Evolutionary conservation across 2,329 filamentous ascomycete species (phyloP), one percentile per base, ranked within the genome.

Genomic region (Diaporthe batatas): DNA sequence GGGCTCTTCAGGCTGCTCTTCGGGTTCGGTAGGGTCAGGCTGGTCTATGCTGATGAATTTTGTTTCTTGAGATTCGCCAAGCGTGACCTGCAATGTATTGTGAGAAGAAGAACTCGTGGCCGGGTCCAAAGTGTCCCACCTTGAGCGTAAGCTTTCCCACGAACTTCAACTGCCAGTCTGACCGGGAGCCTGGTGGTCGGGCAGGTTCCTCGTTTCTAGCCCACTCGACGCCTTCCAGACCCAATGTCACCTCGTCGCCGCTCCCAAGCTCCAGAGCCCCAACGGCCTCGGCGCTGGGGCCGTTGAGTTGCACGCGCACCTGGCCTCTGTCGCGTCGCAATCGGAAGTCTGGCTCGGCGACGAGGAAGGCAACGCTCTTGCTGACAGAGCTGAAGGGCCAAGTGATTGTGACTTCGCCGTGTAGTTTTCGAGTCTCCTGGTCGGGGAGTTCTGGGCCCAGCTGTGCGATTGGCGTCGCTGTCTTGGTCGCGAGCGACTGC

Each of bases 381-480:
- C 89, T 92, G 34, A 94, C 90, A 29, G 92, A 93, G 76, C 93
- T 98, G 82, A 94, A 98, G 0, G 96, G 96, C 95, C 96, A 98
- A 72, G 94, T 91, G 47, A 98, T 90, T 11, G 94, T 96, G 29
- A 98, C 90, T 21, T 93, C 86, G 51, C 93, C 95, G 72, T 90
- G 88, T 42, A 98, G 82, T 16, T 85, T 83, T 74, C 83, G 83
- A 7, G 82, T 80, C 2, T 78, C 72, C 32, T 81, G 80, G 16
- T 86, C 80, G 18, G 81, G 71, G 7, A 90, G 77, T 11, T 85
- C 82, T 7, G 90, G 89, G 44, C 77, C 80, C 44, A 92, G 84
- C 74, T 89, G 83, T 10, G 90, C 85, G 76, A 92, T 91, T 23
- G 89, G 83, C 12, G 87, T 88, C 32, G 82, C 49, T 2, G 74